phyloP scores from a whole-genome alignment of 768 basidiomycete species.

The Lactarius sp. region DNA sequence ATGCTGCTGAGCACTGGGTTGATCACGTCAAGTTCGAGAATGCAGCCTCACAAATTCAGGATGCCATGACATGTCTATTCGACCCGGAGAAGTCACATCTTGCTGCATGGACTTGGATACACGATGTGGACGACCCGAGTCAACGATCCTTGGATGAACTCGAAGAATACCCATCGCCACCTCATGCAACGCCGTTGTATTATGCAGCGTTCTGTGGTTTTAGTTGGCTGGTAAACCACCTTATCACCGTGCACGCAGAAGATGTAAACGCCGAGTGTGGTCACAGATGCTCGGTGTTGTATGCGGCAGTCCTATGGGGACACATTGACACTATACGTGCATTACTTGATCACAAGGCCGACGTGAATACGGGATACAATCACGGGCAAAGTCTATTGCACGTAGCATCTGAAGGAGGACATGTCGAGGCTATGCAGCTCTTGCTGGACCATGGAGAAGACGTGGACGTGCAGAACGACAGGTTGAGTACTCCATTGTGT shows the following conservation, averaged over 20 bases:
- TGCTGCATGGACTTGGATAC: not conserved
- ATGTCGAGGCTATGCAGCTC: no score
- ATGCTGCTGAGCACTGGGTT: not conserved
- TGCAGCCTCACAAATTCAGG: not conserved
- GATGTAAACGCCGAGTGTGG: not conserved
- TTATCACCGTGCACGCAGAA: not conserved
- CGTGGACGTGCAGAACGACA: no score
- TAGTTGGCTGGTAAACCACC: not conserved
- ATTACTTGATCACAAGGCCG: not conserved
- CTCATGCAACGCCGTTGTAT: not conserved
- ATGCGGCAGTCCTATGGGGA: not conserved
- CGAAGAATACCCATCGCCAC: not conserved
- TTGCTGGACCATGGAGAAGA: no score
- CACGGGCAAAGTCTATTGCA: not conserved
- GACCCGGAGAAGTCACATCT: not conserved
- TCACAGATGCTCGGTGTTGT: not conserved
- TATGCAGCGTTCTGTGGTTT: not conserved
- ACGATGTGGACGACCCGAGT: not conserved
- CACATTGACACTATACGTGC: not conserved
- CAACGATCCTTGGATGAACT: no score
- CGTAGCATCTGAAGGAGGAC: not conserved
- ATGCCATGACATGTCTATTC: not conserved
- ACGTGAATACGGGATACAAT: not conserved
- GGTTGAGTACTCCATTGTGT: no score
- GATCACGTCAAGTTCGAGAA: not conserved